A percentile compares a stretch with the other conserved stretches of the same genome.
Evolutionary conservation across 1,284 basidiomycete species (phyloP).

Genomic region (Sphaerobolus stellatus): DNA sequence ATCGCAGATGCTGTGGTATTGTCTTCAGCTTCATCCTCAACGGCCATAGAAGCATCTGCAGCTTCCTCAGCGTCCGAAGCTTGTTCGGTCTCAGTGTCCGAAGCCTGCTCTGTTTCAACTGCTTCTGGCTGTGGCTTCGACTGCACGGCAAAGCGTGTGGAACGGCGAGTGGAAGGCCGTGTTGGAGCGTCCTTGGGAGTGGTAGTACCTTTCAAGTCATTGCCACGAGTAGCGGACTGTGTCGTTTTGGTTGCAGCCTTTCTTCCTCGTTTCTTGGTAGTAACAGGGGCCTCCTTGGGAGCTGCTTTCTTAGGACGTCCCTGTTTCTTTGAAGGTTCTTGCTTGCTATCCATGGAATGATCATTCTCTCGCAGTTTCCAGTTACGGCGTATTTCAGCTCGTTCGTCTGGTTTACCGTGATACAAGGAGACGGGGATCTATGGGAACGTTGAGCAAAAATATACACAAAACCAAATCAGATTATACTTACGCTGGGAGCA

Average conservation of each 20-base stretch:
- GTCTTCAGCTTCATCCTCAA: conserved; percentile 5
- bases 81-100: conserved; percentile 16
- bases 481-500: conserved; percentile 60
- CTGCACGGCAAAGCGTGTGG: conserved; percentile 3
- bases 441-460: background rate
- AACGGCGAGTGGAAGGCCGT: background rate
- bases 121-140: conserved; percentile 23
- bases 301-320: background rate
- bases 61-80: background rate
- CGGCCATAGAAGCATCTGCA: background rate
- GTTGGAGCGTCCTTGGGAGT: background rate
- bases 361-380: conserved; percentile 36
- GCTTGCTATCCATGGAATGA: conserved; percentile 17
- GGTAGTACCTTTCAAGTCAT: no score
- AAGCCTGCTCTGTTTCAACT: conserved; percentile 21
- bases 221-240: background rate
- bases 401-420: conserved; percentile 79
- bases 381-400: conserved; percentile 71
- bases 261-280: background rate
- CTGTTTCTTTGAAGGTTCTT: conserved; percentile 14
- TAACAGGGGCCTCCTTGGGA: background rate
- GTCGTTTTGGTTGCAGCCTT: background rate
- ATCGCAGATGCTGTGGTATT: conserved; percentile 19
- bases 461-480: background rate
- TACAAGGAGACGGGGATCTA: conserved; percentile 88